Evolutionary conservation across 352 stramenopile genomes (phyloP).

Genomic region (Globisporangium alternatum): DNA sequence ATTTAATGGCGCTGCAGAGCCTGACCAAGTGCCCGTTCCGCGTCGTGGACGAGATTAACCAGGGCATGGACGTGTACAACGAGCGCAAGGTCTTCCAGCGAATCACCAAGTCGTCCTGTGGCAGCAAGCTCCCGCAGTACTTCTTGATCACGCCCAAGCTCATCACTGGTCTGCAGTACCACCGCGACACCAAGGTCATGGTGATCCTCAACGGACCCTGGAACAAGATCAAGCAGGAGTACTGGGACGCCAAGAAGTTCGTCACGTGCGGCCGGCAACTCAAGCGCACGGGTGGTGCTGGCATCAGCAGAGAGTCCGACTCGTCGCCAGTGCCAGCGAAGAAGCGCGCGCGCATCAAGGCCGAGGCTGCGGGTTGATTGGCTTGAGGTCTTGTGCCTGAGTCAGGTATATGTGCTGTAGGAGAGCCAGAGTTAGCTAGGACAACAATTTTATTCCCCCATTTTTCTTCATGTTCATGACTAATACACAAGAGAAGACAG

Average conservation of each 20-base stretch:
- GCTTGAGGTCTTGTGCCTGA: neutral
- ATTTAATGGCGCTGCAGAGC: slow-evolving; percentile 87
- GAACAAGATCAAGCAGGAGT: slow-evolving; percentile 75
- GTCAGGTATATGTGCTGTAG: neutral
- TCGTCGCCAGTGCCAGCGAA: slow-evolving; percentile 1
- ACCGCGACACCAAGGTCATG: slow-evolving; percentile 86
- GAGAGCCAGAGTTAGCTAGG: neutral
- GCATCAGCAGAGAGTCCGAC: neutral
- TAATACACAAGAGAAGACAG: neutral
- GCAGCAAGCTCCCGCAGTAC: slow-evolving; percentile 84
- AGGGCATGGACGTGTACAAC: slow-evolving; percentile 90
- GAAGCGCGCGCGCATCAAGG: slow-evolving; percentile 21
- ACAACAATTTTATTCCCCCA: neutral
- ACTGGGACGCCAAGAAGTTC: slow-evolving; percentile 67
- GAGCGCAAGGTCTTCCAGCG: slow-evolving; percentile 88
- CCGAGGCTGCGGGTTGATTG: neutral
- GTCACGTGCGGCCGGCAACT: slow-evolving; percentile 32
- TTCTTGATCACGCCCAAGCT: slow-evolving; percentile 90
- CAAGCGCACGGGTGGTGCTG: slow-evolving; percentile 23
- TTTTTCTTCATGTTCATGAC: neutral
- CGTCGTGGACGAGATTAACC: slow-evolving; percentile 89
- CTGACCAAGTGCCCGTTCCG: slow-evolving; percentile 86
- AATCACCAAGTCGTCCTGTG: slow-evolving; percentile 86
- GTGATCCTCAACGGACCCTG: slow-evolving; percentile 85
- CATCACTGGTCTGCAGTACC: slow-evolving; percentile 80